phyloP scores from a whole-genome alignment of 805 yeast species.

The Cyberlindnera japonica region DNA sequence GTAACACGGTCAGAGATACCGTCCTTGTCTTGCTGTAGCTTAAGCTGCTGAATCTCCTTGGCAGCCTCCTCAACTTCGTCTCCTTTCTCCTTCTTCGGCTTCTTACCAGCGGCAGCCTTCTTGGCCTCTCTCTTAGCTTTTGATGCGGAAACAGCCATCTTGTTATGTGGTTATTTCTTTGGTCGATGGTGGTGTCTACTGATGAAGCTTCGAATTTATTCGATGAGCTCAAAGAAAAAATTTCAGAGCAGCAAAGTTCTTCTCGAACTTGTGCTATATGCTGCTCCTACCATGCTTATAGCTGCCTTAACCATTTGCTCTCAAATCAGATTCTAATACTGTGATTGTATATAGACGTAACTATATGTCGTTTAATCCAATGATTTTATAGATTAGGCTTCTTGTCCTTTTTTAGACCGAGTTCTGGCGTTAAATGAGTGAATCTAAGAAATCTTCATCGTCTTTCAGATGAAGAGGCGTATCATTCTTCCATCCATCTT shows the following conservation, averaged over 20 bases:
- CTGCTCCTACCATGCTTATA: background rate
- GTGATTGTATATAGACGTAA: no score
- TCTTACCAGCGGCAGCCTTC: slow-evolving; percentile 75
- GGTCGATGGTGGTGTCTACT: no score
- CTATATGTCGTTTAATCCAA: no score
- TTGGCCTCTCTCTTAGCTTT: slow-evolving; percentile 98
- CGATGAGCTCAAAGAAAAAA: slow-evolving; percentile 7
- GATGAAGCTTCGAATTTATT: background rate
- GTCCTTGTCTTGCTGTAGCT: slow-evolving; percentile 88
- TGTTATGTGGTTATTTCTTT: background rate
- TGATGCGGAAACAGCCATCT: slow-evolving; percentile 61
- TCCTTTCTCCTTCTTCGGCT: slow-evolving; percentile 48
- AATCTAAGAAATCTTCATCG: slow-evolving; percentile 26
- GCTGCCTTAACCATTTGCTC: background rate
- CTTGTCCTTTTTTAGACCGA: background rate
- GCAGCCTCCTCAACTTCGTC: slow-evolving; percentile 54
- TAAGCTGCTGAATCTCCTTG: slow-evolving; percentile 77
- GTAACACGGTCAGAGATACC: slow-evolving; percentile 96
- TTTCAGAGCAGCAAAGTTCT: slow-evolving; percentile 15
- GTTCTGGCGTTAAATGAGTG: slow-evolving; percentile 9
- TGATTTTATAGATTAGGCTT: no score
- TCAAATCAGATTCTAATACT: background rate
- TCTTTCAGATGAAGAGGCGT: slow-evolving; percentile 17
- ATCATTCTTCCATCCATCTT: slow-evolving; percentile 8
- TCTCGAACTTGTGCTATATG: background rate